Evolutionary conservation across 768 basidiomycete species (phyloP).

Genomic region (Inosperma sp.): DNA sequence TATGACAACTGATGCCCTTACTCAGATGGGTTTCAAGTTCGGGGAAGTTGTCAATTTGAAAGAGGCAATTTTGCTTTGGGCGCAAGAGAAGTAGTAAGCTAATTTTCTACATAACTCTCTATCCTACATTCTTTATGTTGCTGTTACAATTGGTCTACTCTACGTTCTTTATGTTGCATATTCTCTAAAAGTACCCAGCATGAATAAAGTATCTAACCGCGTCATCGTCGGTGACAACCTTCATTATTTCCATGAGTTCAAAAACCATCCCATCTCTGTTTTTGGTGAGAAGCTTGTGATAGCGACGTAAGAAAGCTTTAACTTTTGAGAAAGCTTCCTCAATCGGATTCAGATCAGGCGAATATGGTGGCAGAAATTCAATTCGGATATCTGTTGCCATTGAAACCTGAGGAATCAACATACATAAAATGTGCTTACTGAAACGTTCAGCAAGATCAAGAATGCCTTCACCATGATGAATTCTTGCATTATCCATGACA

Average conservation of each 20-base stretch:
- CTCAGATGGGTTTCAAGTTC: conserved; percentile 9
- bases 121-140: not conserved
- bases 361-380: conserved; percentile 4
- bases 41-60: conserved; percentile 6
- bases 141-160: no score
- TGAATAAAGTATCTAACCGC: no score
- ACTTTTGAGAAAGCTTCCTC: not conserved
- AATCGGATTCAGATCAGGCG: not conserved
- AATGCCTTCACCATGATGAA: conserved; percentile 4
- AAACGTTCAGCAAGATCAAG: not conserved
- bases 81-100: not conserved
- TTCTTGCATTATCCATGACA: no score
- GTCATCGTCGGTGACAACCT: not conserved
- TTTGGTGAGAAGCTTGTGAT: no score
- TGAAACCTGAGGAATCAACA: no score
- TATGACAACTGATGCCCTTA: not conserved
- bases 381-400: not conserved
- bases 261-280: not conserved
- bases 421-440: no score
- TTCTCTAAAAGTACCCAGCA: no score
- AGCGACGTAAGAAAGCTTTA: no score
- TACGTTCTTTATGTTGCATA: no score
- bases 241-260: conserved; percentile 1
- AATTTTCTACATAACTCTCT: not conserved
- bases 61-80: conserved; percentile 3